Base-by-base conservation (phyloP, 306 rosid species). In the Malus sieversii region DNA sequence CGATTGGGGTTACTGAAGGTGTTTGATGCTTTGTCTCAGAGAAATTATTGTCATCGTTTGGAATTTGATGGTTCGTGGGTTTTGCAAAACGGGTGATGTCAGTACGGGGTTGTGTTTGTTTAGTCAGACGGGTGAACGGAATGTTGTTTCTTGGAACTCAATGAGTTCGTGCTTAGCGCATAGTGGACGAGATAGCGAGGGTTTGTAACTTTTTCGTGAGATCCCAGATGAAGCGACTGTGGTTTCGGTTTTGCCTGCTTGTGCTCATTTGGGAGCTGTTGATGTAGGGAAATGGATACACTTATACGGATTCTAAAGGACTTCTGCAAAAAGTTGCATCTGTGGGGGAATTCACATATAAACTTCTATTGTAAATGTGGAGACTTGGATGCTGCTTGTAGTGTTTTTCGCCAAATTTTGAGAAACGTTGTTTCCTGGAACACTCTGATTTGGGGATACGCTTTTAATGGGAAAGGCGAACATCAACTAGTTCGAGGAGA, bases 281-380 rank as follows among this genome's bases (percentile, higher is more conserved):
- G 93, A 85, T 20, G 84, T 75, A 64, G 97, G 97, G 46, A 79
- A 85, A 55, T 86, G 90, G 94, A 80, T 94, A 42, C 89, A 82
- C 35, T 18, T 84, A 84, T 23, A 84, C 87, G 29, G 82, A 76
- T 75, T 62, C 70, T 2, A 79, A 63, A 57, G 90, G 89, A 51
- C 73, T 84, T 4, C 25, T 83, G 25, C 51, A 18, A 63, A 62
- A 92, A 9, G 77, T 32, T 13, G 42, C 80, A 46, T 62, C 85
- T 2, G 88, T 94, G 35, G n/a, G 90, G 91, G 51, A 94, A 94
- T 70, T 82, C 93, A 1, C 86, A 88, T 3, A 66, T 90, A n/a
- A 93, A 90, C 75, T 92, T 94, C 25, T 87, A 87, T 73, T 87
- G 89, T 60, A 94, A 94, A 85, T 81, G 84, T 80, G 98, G 97